These are phyloP conservation scores for Candida boidinii DNA, from an alignment of 805 yeast species.

Conservation along the genomic window DNA sequence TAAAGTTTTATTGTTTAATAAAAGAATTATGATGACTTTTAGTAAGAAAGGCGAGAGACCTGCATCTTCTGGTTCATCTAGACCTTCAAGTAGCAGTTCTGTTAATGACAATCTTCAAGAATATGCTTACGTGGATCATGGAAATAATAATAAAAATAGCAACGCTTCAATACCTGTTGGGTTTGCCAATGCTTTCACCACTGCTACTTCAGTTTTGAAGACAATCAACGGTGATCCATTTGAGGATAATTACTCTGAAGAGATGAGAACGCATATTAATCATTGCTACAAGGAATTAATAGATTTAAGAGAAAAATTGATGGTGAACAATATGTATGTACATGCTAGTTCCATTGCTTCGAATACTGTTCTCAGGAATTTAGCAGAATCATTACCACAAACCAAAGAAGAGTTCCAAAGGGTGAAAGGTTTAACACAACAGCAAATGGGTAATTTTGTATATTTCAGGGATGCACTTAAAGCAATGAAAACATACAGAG, in stretches of 20 bases:
- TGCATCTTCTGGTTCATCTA: not conserved
- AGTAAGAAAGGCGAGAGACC: conserved; percentile 12
- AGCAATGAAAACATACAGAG: not conserved
- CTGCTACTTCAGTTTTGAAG: not conserved
- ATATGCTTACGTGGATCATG: not conserved
- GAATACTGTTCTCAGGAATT: conserved; percentile 37
- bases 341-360: conserved; percentile 27
- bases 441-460: conserved; percentile 19
- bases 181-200: not conserved
- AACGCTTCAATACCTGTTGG: too few relatives aligned
- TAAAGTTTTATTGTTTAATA: conserved; percentile 33
- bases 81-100: too few relatives aligned
- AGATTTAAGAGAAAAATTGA: conserved; percentile 31
- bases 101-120: not conserved
- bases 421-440: conserved; percentile 26
- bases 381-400: conserved; percentile 48
- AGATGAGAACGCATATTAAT: conserved; percentile 21
- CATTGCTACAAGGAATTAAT: conserved; percentile 25
- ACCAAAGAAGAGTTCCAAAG: conserved; percentile 36
- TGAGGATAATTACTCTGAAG: conserved; percentile 8
- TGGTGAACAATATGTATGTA: conserved; percentile 29
- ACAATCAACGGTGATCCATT: not conserved
- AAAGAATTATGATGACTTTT: conserved; percentile 45
- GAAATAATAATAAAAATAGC: not conserved
- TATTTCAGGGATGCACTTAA: conserved; percentile 8